Percentiles rank a stretch among this genome's conserved stretches.
Evolutionary conservation across 2,329 filamentous ascomycete species (phyloP).

Genomic region (Volutella citrinella): DNA sequence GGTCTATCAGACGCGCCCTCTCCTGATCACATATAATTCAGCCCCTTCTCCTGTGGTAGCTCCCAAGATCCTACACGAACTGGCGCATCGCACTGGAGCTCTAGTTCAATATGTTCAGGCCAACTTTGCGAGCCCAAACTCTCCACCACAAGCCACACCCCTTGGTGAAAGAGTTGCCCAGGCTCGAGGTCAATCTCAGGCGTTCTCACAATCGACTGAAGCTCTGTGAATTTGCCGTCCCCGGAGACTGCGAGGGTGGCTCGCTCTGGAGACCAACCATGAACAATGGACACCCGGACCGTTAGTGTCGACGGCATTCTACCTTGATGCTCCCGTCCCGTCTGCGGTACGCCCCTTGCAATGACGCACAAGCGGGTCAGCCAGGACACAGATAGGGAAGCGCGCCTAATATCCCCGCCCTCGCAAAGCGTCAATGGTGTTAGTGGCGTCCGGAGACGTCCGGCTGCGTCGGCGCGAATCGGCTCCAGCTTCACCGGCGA

Average conservation of each 20-base stretch:
- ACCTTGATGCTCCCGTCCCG: slow-evolving; percentile 17
- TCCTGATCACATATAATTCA: too few relatives aligned
- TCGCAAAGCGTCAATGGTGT: slow-evolving; percentile 50
- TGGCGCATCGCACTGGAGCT: slow-evolving; percentile 48
- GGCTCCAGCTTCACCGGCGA: slow-evolving; percentile 52
- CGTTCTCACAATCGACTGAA: slow-evolving; percentile 62
- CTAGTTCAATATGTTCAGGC: slow-evolving; percentile 47
- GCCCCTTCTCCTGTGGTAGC: slow-evolving; percentile 2
- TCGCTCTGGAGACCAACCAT: slow-evolving; percentile 68
- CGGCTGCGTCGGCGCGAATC: slow-evolving; percentile 72
- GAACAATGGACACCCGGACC: slow-evolving; percentile 70
- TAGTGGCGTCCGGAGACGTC: slow-evolving; percentile 63
- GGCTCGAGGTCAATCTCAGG: slow-evolving; percentile 74
- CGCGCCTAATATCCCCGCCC: slow-evolving; percentile 38
- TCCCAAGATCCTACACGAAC: slow-evolving; percentile 45
- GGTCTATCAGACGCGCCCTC: background rate
- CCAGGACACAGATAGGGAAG: slow-evolving; percentile 37
- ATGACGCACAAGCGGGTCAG: slow-evolving; percentile 55
- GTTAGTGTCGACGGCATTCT: slow-evolving; percentile 45
- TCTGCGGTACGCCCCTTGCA: slow-evolving; percentile 27
- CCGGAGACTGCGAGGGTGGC: slow-evolving; percentile 62
- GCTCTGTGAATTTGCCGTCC: slow-evolving; percentile 74
- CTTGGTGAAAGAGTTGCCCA: slow-evolving; percentile 49
- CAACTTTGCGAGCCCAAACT: slow-evolving; percentile 58
- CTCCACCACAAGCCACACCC: slow-evolving; percentile 80